Percentiles rank a stretch among this genome's conserved stretches.
Evolutionary conservation across 768 basidiomycete species (phyloP).

Genomic region (Ramaria sp.): DNA sequence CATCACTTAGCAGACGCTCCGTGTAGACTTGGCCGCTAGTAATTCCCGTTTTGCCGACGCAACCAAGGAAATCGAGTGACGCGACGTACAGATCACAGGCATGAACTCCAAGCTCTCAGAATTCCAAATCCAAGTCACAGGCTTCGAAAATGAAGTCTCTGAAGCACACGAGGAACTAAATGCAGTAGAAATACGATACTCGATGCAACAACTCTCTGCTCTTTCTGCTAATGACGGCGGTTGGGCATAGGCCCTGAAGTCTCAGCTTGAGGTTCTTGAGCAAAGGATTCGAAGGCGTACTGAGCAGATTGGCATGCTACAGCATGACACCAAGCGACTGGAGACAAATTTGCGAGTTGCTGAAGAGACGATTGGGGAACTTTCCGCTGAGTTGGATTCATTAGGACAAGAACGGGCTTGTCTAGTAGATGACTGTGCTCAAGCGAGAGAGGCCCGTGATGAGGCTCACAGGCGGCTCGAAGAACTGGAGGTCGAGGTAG

Average conservation of each 20-base stretch:
- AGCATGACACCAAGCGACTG: constrained; percentile 67
- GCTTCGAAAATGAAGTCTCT: too few species aligned
- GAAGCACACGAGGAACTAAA: too few species aligned
- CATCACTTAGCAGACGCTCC: too few species aligned
- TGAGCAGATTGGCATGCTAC: constrained; percentile 67
- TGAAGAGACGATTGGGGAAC: constrained; percentile 63
- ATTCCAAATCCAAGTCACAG: too few species aligned
- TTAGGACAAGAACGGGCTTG: constrained; percentile 58
- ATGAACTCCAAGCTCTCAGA: too few species aligned
- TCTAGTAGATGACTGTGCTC: constrained; percentile 79
- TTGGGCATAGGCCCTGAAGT: constrained; percentile 42
- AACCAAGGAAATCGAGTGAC: too few species aligned
- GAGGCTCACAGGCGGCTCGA: constrained; percentile 42
- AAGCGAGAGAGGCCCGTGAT: constrained; percentile 65
- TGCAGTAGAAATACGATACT: too few species aligned
- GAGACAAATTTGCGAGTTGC: constrained; percentile 66
- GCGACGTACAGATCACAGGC: too few species aligned
- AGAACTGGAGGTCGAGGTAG: too few species aligned
- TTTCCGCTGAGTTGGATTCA: constrained; percentile 59
- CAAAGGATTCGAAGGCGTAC: constrained; percentile 51
- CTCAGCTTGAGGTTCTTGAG: constrained; percentile 63
- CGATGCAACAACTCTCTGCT: too few species aligned
- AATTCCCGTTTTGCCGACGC: constrained; percentile 34
- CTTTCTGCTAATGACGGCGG: constrained; percentile 42
- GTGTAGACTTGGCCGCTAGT: constrained; percentile 30